Evolutionary conservation across 2,329 filamentous ascomycete species (phyloP).

Genomic region (Talaromyces islandicus): DNA sequence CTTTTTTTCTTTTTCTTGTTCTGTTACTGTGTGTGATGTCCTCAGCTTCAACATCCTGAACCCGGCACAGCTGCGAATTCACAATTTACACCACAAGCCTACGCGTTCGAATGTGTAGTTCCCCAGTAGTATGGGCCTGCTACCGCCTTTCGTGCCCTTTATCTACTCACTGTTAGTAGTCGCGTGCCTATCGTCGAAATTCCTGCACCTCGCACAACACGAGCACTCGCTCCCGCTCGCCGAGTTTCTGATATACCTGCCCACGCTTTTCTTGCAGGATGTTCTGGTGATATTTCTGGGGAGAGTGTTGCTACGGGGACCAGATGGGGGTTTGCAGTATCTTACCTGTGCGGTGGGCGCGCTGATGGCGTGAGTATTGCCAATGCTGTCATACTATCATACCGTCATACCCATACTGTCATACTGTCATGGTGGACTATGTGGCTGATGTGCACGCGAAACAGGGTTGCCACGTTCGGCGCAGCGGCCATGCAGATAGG

Average conservation of each 20-base stretch:
- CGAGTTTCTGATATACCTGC: conserved; percentile 30
- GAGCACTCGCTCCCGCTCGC: conserved; percentile 25
- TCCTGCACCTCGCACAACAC: conserved; percentile 29
- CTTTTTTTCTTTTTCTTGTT: no score
- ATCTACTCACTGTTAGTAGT: conserved; percentile 27
- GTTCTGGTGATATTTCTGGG: conserved; percentile 24
- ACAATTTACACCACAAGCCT: not conserved
- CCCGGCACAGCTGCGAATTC: not conserved
- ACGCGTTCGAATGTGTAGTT: not conserved
- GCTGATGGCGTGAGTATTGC: conserved; percentile 23
- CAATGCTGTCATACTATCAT: no score
- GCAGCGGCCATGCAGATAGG: conserved; percentile 31
- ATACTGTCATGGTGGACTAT: no score
- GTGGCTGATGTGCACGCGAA: no score
- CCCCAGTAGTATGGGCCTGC: not conserved
- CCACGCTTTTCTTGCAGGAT: conserved; percentile 32
- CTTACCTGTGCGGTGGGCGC: conserved; percentile 18
- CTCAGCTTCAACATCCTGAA: no score
- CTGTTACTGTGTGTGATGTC: no score
- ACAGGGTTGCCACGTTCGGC: conserved; percentile 24
- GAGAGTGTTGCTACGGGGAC: conserved; percentile 23
- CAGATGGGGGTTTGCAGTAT: conserved; percentile 19
- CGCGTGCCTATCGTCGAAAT: conserved; percentile 27
- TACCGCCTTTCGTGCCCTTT: conserved; percentile 16
- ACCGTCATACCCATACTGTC: no score